These are phyloP conservation scores for Fraxinus platypoda DNA, from an alignment of 305 asterid species.

Conservation along the genomic window DNA sequence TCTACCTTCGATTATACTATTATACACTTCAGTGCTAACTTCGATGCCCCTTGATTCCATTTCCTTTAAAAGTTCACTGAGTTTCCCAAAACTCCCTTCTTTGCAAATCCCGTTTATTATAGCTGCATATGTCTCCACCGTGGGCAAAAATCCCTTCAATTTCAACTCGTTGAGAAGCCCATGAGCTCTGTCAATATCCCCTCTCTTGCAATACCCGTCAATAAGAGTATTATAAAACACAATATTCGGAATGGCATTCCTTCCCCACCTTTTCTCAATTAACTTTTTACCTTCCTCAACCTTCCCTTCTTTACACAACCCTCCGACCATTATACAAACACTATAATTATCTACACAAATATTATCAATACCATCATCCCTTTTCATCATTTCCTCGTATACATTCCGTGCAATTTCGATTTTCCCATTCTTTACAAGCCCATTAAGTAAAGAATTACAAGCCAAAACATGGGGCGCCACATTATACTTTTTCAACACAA, in stretches of 20 bases:
- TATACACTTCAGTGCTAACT: constrained; percentile 51
- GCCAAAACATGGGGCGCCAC: constrained; percentile 58
- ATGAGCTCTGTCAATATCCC: constrained; percentile 56
- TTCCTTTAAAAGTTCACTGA: constrained; percentile 57
- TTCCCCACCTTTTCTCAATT: constrained; percentile 85
- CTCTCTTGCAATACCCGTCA: constrained; percentile 79
- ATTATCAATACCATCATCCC: constrained; percentile 37
- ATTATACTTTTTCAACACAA: constrained; percentile 39
- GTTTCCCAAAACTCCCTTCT: constrained; percentile 55
- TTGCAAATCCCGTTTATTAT: constrained; percentile 68
- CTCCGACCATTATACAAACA: constrained; percentile 71
- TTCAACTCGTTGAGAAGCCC: constrained; percentile 61
- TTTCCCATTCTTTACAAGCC: constrained; percentile 57
- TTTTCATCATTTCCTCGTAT: constrained; percentile 56
- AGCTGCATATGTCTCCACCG: constrained; percentile 77
- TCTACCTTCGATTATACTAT: constrained; percentile 62
- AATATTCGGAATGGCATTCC: constrained; percentile 68
- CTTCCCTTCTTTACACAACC: constrained; percentile 71
- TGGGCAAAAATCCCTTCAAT: constrained; percentile 67
- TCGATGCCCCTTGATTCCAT: constrained; percentile 61
- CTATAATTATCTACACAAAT: constrained; percentile 66
- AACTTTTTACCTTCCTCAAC: constrained; percentile 66
- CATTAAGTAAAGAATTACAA: constrained; percentile 75
- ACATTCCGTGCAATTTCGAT: constrained; percentile 53
- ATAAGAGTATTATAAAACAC: constrained; percentile 77